Evolutionary conservation across 73 alveolate genomes (phyloP).

Genomic region (Paramecium octaurelia): DNA sequence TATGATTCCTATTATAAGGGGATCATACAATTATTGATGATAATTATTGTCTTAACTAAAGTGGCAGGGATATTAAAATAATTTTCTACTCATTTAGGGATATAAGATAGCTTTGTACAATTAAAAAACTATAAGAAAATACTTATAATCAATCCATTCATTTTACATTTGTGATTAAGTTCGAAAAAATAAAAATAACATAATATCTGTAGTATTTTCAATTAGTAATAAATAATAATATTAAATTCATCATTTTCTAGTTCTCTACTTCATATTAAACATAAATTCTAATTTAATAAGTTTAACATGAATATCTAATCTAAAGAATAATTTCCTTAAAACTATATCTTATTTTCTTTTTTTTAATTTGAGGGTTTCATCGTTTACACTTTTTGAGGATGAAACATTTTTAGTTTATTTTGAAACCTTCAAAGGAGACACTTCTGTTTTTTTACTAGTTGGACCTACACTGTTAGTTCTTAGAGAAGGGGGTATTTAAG

Average conservation of each 20-base stretch:
- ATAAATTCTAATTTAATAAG: neutral
- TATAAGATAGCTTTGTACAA: too few relatives aligned
- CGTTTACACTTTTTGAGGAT: neutral
- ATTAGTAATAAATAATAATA: neutral
- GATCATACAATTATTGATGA: too few relatives aligned
- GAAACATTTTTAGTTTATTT: neutral
- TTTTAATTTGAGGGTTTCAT: neutral
- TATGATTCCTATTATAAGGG: neutral
- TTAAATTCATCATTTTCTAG: neutral
- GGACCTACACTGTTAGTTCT: neutral
- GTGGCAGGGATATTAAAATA: too few relatives aligned
- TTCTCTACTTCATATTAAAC: neutral
- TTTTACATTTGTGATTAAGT: neutral
- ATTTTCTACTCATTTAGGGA: too few relatives aligned
- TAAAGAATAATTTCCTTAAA: neutral
- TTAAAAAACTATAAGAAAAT: too few relatives aligned
- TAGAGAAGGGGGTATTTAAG: neutral
- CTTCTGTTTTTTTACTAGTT: neutral
- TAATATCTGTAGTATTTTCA: neutral
- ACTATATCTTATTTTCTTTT: neutral
- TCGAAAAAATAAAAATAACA: too few relatives aligned
- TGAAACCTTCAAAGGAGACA: neutral
- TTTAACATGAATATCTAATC: neutral
- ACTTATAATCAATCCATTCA: neutral
- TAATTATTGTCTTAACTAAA: too few relatives aligned